Evolutionary conservation across 2,329 filamentous ascomycete species (phyloP), one percentile per base, ranked within the genome.

Genomic region (Aspergillus quadricinctus): DNA sequence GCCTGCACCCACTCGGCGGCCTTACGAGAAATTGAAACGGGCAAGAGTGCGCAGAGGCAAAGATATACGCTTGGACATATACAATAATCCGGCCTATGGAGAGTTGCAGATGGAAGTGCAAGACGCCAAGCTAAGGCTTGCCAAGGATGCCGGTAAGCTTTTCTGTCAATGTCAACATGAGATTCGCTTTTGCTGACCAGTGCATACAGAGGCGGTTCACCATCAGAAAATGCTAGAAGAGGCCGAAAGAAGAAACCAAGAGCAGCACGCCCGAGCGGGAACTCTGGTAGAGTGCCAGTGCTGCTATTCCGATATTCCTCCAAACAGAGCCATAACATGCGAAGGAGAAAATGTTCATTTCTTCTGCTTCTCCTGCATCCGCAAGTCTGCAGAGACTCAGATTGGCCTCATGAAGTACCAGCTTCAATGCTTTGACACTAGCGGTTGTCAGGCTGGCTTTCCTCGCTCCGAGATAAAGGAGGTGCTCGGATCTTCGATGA

Each of bases 291-390:
- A 93, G 62, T 95, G 88, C 63, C 81, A 80, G 46, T 91, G 89
- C 66, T 96, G 91, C 71, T 94, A 83, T 65, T 78, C 79, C 6
- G 85, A 91, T 3, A 78, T 80, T 50, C 80, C 88, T 1, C 71
- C 85, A 48, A 89, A 89, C 62, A 81, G 85, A 49, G 84, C 90
- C 77, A 80, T 90, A 1, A 78, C 83, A 60, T 96, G 91, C 69
- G 74, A 84, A 51, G 84, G 81, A 17, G 77, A 81, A 0, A 64
- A 68, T 0, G 61, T 74, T 1, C 89, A 92, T 63, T 83, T 81
- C 67, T 92, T 93, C 70, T 96, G 91, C 70, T 77, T 78, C 49
- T 72, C 75, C 1, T 96, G 91, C 67, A 80, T 86, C 5, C 83
- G 78, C 55, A 81, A 72, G 23, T 85, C 85, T 59, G 88, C 90